These are phyloP conservation scores for Skeletonema tropicum DNA, from an alignment of 108 stramenopile genomes.

Conservation along the genomic window DNA sequence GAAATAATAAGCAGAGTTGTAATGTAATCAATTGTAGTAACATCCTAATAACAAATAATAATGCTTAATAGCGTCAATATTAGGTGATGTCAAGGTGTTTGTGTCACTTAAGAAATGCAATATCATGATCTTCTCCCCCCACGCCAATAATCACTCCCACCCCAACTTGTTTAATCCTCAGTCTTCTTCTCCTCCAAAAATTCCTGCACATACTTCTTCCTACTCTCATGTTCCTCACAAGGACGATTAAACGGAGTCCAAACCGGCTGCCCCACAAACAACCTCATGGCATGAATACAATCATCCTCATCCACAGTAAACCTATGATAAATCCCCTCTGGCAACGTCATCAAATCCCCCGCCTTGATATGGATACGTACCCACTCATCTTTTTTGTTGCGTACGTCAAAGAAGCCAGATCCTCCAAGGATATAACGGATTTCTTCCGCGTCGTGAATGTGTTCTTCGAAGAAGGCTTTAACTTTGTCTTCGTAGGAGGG, in stretches of 20 bases:
- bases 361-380: conserved; percentile 91
- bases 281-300: conserved; percentile 92
- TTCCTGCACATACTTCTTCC: conserved; percentile 68
- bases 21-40: neutral
- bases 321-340: conserved; percentile 92
- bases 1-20: neutral
- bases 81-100: too few relatives aligned
- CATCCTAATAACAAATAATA: neutral
- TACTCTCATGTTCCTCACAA: conserved; percentile 80
- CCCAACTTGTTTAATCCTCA: conserved; percentile 7
- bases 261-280: conserved; percentile 94
- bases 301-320: conserved; percentile 91
- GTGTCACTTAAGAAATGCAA: neutral
- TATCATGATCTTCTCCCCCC: neutral
- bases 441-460: conserved; percentile 97
- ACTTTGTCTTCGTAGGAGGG: conserved; percentile 91
- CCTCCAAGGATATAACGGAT: conserved; percentile 93
- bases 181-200: conserved; percentile 74
- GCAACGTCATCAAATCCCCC: conserved; percentile 95
- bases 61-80: too few relatives aligned
- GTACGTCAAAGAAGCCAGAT: conserved; percentile 93
- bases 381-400: conserved; percentile 88
- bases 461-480: conserved; percentile 95
- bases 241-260: conserved; percentile 97
- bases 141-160: neutral